Conservation (phyloP, 352 stramenopile genomes). For the Blastocystis sp. region DNA sequence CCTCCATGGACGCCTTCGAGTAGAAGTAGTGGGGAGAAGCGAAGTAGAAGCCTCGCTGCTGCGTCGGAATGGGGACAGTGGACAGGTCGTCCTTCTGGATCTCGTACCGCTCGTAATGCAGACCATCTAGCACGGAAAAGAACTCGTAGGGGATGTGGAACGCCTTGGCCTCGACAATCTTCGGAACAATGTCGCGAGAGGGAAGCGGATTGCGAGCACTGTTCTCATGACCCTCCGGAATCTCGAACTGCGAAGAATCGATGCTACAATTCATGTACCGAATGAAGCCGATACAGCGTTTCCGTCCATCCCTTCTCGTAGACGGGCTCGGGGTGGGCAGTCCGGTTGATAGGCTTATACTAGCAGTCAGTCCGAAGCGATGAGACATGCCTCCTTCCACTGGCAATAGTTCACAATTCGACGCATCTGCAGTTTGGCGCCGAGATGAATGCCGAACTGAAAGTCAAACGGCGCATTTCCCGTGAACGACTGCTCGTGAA, state of each 20-base stretch:
- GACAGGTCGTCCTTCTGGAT: slow-evolving; percentile 11
- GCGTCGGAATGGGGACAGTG: neutral
- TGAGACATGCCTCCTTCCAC: slow-evolving; percentile 26
- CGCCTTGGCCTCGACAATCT: neutral
- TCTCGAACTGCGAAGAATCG: slow-evolving; percentile 21
- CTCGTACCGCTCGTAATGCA: slow-evolving; percentile 10
- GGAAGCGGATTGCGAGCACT: slow-evolving; percentile 15
- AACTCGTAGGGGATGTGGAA: slow-evolving; percentile 47
- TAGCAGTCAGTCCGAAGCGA: neutral
- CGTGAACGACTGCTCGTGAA: slow-evolving; percentile 20
- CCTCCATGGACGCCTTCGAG: slow-evolving; percentile 4
- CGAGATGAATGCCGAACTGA: slow-evolving; percentile 28
- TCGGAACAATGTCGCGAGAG: neutral
- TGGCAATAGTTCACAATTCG: slow-evolving; percentile 60
- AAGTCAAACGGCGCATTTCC: slow-evolving; percentile 5
- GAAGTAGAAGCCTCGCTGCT: slow-evolving; percentile 57
- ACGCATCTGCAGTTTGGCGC: slow-evolving; percentile 19
- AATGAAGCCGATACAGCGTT: slow-evolving; percentile 20
- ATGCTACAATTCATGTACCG: neutral
- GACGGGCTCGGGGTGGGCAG: neutral
- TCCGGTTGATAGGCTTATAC: slow-evolving; percentile 19
- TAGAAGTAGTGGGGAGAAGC: slow-evolving; percentile 53
- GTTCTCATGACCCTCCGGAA: slow-evolving; percentile 35
- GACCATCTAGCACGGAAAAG: slow-evolving; percentile 12
- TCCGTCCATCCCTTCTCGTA: slow-evolving; percentile 58